phyloP scores from a whole-genome alignment of 148 eudicot species.

The Linanthus parryae region DNA sequence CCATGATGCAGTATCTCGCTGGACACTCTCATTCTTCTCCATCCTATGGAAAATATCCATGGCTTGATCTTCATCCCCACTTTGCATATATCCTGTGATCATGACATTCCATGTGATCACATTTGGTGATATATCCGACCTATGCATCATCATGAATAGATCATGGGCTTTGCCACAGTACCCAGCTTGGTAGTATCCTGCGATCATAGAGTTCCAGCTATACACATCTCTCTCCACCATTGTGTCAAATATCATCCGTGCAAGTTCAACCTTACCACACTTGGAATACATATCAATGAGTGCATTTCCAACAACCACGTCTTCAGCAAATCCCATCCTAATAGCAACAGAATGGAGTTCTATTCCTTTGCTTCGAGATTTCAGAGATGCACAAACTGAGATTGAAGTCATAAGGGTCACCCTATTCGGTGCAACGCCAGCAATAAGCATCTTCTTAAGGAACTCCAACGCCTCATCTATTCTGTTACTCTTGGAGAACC shows the following conservation, averaged over 20 bases:
- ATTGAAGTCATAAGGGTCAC: constrained; percentile 57
- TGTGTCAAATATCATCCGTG: constrained; percentile 50
- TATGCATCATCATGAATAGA: constrained; percentile 52
- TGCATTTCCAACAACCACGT: constrained; percentile 69
- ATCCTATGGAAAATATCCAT: constrained; percentile 61
- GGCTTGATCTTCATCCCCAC: constrained; percentile 76
- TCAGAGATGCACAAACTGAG: constrained; percentile 62
- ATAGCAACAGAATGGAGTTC: constrained; percentile 58
- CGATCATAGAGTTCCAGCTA: constrained; percentile 90
- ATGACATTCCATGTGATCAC: constrained; percentile 76
- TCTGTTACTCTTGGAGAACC: constrained; percentile 54
- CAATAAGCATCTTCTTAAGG: constrained; percentile 54
- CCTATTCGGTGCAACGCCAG: constrained; percentile 54
- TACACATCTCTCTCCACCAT: constrained; percentile 57
- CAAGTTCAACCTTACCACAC: constrained; percentile 61
- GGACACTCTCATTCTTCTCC: constrained; percentile 52
- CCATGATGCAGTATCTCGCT: constrained; percentile 88
- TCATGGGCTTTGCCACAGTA: constrained; percentile 75
- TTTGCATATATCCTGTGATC: constrained; percentile 68
- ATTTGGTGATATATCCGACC: constrained; percentile 47
- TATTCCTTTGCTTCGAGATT: constrained; percentile 43
- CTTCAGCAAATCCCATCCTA: constrained; percentile 44
- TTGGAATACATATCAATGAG: constrained; percentile 82
- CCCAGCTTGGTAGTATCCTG: constrained; percentile 74
- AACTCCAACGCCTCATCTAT: constrained; percentile 50